phyloP scores from a whole-genome alignment of 1,284 basidiomycete species.

The Amylostereum chailletii region DNA sequence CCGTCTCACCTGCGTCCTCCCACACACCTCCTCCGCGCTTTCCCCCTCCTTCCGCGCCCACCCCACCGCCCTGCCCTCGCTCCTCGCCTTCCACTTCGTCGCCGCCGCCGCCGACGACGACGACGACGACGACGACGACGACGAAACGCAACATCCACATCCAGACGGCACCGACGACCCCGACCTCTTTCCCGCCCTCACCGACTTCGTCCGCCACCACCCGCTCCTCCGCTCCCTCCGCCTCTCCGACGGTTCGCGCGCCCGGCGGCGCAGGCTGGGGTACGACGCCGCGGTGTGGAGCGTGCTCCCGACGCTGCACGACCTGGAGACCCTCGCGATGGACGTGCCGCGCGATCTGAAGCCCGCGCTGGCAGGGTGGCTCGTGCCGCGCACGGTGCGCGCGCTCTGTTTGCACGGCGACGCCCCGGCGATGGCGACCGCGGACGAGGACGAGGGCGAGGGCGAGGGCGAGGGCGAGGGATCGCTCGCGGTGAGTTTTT shows the following conservation, averaged over 20 bases:
- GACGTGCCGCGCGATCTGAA: conserved; percentile 57
- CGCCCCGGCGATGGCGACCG: too few species aligned
- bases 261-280: too few species aligned
- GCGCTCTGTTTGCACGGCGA: too few species aligned
- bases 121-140: too few species aligned
- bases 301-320: conserved; percentile 48
- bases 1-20: conserved; percentile 43
- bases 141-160: too few species aligned
- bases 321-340: conserved; percentile 43
- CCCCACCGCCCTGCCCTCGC: conserved; percentile 39
- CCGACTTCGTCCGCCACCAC: conserved; percentile 55
- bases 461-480: too few species aligned
- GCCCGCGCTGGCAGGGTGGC: conserved; percentile 57
- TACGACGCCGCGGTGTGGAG: conserved; percentile 65
- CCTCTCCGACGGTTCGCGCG: conserved; percentile 48
- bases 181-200: conserved; percentile 58
- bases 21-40: conserved; percentile 23
- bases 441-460: too few species aligned
- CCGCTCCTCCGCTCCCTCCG: conserved; percentile 42
- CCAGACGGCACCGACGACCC: conserved; percentile 27
- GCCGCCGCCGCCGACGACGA: too few species aligned
- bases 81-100: conserved; percentile 56
- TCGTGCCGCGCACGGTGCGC: conserved; percentile 49
- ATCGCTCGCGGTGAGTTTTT: too few species aligned
- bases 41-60: conserved; percentile 41